These are phyloP conservation scores for Smallanthus sonchifolius DNA, from an alignment of 129 eudicot species.

Conservation along the genomic window DNA sequence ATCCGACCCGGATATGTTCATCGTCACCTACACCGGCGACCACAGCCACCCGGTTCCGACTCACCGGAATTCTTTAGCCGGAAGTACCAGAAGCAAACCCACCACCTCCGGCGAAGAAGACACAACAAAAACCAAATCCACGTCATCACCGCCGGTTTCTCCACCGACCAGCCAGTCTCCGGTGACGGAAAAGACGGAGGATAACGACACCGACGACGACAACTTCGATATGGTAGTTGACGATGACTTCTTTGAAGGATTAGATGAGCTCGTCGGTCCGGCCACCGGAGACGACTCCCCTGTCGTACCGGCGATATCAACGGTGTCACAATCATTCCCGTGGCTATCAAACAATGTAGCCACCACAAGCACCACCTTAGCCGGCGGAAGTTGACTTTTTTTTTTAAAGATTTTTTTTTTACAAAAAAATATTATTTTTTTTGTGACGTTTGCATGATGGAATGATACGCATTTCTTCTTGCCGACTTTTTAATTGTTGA, in stretches of 20 bases:
- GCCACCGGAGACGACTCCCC: conserved; percentile 27
- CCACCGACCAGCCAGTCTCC: conserved; percentile 54
- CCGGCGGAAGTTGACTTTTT: conserved; percentile 55
- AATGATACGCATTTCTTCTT: conserved; percentile 41
- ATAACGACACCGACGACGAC: conserved; percentile 34
- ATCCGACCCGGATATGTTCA: conserved; percentile 96
- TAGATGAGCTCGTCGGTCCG: conserved; percentile 61
- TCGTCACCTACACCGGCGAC: conserved; percentile 86
- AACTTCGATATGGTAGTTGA: conserved; percentile 51
- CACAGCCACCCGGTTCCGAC: conserved; percentile 98
- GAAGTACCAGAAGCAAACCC: conserved; percentile 76
- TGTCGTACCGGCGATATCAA: conserved; percentile 31
- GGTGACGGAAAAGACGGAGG: conserved; percentile 57
- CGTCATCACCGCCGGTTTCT: conserved; percentile 48
- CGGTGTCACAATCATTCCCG: conserved; percentile 36
- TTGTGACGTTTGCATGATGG: conserved; percentile 21
- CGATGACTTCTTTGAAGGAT: conserved; percentile 78
- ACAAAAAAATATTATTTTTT: too few relatives aligned
- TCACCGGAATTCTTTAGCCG: conserved; percentile 97
- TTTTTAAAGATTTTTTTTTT: too few relatives aligned
- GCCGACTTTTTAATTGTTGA: conserved; percentile 33
- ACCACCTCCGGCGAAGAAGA: conserved; percentile 41
- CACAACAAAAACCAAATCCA: conserved; percentile 25
- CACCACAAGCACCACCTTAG: conserved; percentile 53
- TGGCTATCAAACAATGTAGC: conserved; percentile 41